Base-by-base conservation (phyloP, 352 stramenopile genomes). In the Globisporangium mamillatum region DNA sequence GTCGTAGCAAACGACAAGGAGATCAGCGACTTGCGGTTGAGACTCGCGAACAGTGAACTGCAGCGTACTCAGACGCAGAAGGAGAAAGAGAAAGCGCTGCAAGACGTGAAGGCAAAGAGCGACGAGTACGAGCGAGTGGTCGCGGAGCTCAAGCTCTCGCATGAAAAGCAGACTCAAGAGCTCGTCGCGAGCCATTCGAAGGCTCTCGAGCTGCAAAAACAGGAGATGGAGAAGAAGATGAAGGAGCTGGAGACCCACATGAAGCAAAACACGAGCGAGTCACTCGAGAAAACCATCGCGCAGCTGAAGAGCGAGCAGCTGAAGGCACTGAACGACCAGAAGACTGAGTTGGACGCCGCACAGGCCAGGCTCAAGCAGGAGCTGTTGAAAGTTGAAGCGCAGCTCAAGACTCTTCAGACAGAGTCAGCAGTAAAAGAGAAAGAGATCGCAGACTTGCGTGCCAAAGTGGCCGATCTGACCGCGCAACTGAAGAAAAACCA, bases 121-220 rank as follows among this genome's bases (percentile, higher is more conserved):
- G 56, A 74, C 10, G 59, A 54, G 46, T 60, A 55, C 60, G 63
- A 10, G 22, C 27, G 58, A 55, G 58, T 53, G 10, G 10, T 73
- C 4, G 14, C 63, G 53, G 34, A 63, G 57, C 27, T 79, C 25
- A 58, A 67, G 24, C 59, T 72, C 20, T 60, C 68, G 3, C 67
- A 88, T 22, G 62, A 70, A 0, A 73, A 64, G 4, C 46, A 74
- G n/a, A 58, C 81, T 2, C 36, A 70, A 1, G 67, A 73, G 14
- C 52, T 75, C 16, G 57, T 70, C 22, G 48, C 48, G 2, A 64
- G 56, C 4, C 71, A 88, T 48, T 62, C 63, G 0, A 55, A 67
- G 14, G 71, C 66, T 5, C 56, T 81, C 22, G 48, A 63, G 22
- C 12, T 63, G 0, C 68, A 78, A 34, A 60, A 77, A 24, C 38